Base-by-base conservation (phyloP, 2,329 filamentous ascomycete species). In the Sporothrix luriei region DNA sequence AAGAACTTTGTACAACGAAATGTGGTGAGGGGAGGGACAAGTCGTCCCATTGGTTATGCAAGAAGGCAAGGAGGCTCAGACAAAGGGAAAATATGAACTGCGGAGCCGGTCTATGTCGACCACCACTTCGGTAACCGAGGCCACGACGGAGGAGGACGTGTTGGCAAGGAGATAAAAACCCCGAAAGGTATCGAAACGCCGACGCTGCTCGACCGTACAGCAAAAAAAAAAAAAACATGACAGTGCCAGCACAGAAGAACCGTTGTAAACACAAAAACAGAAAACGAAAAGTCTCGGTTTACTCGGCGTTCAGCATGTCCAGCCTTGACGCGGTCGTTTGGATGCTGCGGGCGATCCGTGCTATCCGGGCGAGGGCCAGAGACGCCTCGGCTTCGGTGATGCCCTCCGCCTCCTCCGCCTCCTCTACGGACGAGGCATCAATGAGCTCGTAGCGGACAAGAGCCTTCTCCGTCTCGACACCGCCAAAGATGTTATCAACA, bases 401-500 rank as follows among this genome's bases (percentile, higher is more conserved):
- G 66, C 84, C 83, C 68, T 85, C 83, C 71, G 85, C 81, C 43
- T 49, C 61, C 6, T 33, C 33, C 70, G 85, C 81, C 43, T 49
- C 61, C n/a, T n/a, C n/a, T n/a, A n/a, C n/a, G 4, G 24, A 48
- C 0, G 82, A 81, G 33, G 81, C 82, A 69, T 91, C 85, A 40
- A 91, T 81, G n/a, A 93, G 83, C 73, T 91, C 86, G 74, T 86
- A 87, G 64, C 86, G 84, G 16, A 86, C 81, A 62, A 88, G 81
- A 2, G 84, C 80, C 83, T 94, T 94, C 74, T 91, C 88, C 1
- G 85, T 77, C 71, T 85, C 81, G 71, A 91, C 80, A 49, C 84
- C 85, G 61, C 84, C 84, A 59, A 86, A 84, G 72, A 85, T 78
- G 57, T 21, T 62, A 73, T 82, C 77, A 71, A 80, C 70, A 72